phyloP scores from a whole-genome alignment of 768 basidiomycete species.

The Kwoniella dejecticola region DNA sequence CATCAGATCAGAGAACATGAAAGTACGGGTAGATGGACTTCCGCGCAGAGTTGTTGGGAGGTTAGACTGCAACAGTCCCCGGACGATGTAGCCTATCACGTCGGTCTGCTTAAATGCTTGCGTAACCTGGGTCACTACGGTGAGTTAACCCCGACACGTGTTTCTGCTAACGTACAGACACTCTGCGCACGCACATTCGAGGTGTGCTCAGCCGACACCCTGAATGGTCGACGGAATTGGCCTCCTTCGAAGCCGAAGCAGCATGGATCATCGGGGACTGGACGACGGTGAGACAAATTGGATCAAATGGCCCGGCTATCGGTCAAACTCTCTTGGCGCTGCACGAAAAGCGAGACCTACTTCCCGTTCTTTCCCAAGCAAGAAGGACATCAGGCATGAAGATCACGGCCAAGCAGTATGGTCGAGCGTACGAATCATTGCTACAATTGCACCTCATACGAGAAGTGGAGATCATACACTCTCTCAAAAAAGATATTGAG shows the following conservation, averaged over 20 bases:
- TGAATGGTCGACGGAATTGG: conserved; percentile 74
- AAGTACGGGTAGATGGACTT: conserved; percentile 94
- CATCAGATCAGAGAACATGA: conserved; percentile 98
- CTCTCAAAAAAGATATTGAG: conserved; percentile 56
- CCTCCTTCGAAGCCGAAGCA: conserved; percentile 86
- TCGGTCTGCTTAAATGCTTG: conserved; percentile 86
- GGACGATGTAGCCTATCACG: conserved; percentile 81
- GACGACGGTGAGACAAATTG: conserved; percentile 72
- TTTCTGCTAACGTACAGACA: conserved; percentile 61
- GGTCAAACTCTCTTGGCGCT: conserved; percentile 80
- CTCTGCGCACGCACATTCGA: conserved; percentile 87
- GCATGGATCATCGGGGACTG: conserved; percentile 96
- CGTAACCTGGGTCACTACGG: conserved; percentile 96
- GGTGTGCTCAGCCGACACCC: conserved; percentile 82
- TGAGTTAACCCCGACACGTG: conserved; percentile 57
- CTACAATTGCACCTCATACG: conserved; percentile 81
- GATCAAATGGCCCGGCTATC: conserved; percentile 59
- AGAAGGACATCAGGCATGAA: conserved; percentile 74
- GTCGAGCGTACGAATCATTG: conserved; percentile 80
- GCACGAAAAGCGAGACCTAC: conserved; percentile 61
- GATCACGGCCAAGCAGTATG: conserved; percentile 78
- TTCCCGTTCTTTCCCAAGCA: conserved; percentile 56
- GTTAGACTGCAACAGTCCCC: conserved; percentile 86
- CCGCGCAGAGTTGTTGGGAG: conserved; percentile 99
- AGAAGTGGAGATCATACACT: conserved; percentile 69